Evolutionary conservation across 106 monocot genomes (phyloP), one percentile per base, ranked within the genome.

Genomic region (Agapanthus africanus): DNA sequence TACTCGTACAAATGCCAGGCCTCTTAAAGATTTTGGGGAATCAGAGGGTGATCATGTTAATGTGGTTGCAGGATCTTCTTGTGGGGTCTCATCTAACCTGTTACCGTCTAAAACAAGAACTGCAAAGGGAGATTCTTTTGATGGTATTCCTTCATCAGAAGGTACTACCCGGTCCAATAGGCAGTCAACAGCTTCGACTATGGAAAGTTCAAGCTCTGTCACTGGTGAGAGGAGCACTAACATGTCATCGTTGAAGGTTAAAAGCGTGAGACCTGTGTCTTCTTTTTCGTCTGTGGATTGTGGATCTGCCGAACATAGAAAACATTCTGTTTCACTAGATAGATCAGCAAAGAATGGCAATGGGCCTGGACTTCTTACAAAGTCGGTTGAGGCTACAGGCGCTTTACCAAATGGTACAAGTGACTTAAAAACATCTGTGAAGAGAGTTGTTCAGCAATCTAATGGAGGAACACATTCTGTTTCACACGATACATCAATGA

Each of bases 271-370:
- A n/a, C 56, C 65, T 59, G 26, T 19, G 26, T 10, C 75, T 30
- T 56, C 74, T 87, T 38, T 32, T 37, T 36, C 41, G 27, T 40
- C 50, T 75, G 65, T 54, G 75, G 49, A 69, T 62, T 11, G 27
- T 49, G 71, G 15, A 31, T 57, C 77, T 68, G 38, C 78, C 65
- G 2, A 0, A 59, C 41, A 30, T 37, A 30, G 39, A 71, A 52
- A 47, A 36, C 59, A 65, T 71, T 25, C 22, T 38, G 57, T 68
- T 26, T 74, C 67, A 26, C 18, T 28, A 52, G 28, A 23, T 64
- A 54, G 28, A 62, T 38, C 62, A 52, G 49, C 28, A 44, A 72
- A 66, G 35, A 50, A 59, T 25, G 59, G 54, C 18, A 66, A 36
- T 54, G 37, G 28, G 31, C 40, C 61, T 40, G 11, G 41, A 73